phyloP scores from a whole-genome alignment of 306 rosid species.

The Prinsepia uniflora region DNA sequence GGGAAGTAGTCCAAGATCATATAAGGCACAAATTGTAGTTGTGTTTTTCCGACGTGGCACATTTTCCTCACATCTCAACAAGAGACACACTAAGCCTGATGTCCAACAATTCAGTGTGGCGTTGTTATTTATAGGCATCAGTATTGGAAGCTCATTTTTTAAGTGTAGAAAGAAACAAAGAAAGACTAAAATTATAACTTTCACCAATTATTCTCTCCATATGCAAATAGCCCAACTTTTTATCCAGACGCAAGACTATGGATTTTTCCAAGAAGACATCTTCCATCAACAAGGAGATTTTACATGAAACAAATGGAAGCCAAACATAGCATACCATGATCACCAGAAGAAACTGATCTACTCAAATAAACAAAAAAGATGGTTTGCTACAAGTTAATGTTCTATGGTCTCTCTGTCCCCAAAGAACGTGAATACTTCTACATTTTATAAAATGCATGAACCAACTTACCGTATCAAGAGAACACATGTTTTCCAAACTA shows the following conservation, averaged over 20 bases:
- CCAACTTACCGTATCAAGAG: slow-evolving; percentile 55
- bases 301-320: not conserved
- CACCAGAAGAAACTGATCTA: not conserved
- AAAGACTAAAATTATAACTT: not conserved
- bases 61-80: too few species aligned
- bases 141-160: not conserved
- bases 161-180: not conserved
- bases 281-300: not conserved
- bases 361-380: not conserved
- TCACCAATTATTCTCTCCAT: not conserved
- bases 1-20: too few species aligned
- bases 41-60: too few species aligned
- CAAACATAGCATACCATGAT: not conserved
- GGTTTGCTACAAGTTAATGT: not conserved
- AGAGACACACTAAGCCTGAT: not conserved
- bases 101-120: not conserved
- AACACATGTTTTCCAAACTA: slow-evolving; percentile 61
- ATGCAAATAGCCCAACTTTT: not conserved
- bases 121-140: not conserved
- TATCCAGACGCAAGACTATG: not conserved
- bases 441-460: not conserved
- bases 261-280: not conserved
- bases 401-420: not conserved
- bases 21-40: too few species aligned
- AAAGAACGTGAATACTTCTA: not conserved